Percentiles rank a stretch among this genome's conserved stretches.
Conservation (phyloP, 2,329 filamentous ascomycete genomes). For the Talaromyces verruculosus region DNA sequence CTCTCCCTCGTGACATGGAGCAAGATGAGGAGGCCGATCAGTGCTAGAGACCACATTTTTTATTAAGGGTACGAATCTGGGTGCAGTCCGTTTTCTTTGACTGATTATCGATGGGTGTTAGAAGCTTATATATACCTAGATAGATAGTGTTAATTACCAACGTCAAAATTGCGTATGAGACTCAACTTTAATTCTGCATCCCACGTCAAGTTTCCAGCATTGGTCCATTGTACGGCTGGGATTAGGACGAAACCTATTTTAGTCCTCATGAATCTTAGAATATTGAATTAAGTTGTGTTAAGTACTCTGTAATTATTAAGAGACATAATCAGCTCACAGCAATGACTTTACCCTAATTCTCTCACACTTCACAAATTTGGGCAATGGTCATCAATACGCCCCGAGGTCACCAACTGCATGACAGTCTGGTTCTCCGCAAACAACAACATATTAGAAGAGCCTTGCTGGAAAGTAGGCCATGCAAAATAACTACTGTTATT, state of each 20-base stretch:
- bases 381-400: conserved; percentile 2
- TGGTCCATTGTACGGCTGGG: background rate
- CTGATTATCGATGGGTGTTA: background rate
- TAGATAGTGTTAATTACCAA: background rate
- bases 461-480: conserved; percentile 22
- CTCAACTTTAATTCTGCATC: background rate
- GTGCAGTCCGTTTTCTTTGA: background rate
- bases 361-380: background rate
- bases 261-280: background rate
- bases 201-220: background rate
- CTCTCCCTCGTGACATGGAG: background rate
- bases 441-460: conserved; percentile 16
- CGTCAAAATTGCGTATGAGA: conserved; percentile 2
- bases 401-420: conserved; percentile 19
- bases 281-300: background rate
- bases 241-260: background rate
- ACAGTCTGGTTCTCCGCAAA: conserved; percentile 18
- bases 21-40: conserved; percentile 7
- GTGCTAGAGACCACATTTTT: conserved; percentile 3
- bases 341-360: background rate
- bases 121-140: background rate
- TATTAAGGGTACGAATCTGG: background rate
- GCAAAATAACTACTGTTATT: conserved; percentile 20
- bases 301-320: background rate
- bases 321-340: background rate